Evolutionary conservation across 768 basidiomycete species (phyloP), one percentile per base, ranked within the genome.

Genomic region (Lanmaoa pseudosensibilis): DNA sequence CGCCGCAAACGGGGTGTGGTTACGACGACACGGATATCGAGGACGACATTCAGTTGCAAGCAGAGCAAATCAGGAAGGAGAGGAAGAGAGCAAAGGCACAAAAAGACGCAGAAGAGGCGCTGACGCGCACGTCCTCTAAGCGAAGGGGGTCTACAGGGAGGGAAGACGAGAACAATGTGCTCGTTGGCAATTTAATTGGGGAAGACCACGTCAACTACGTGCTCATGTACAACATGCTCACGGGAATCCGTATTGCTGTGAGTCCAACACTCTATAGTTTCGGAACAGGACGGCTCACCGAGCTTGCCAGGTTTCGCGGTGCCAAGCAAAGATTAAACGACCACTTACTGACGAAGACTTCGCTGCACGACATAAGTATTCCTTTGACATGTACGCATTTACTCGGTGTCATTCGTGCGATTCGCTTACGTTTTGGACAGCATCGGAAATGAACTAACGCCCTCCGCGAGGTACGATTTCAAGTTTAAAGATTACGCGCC

Each of bases 401-500:
- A 16, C 30, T 58, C 18, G 21, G 34, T 21, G 55, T 45, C 34
- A 0, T 52, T 13, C 1, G 1, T 15, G 13, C 13, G 16, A 33
- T 25, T 23, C 10, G 36, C 59, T 65, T 15, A 65, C 25, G 25
- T 59, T 50, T 44, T 47, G 21, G 39, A 32, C 65, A 95, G 93
- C 62, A 83, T 97, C 66, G 97, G 97, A 21, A 98, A 99, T 73
- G 97, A 99, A 75, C 80, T 99, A 25, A 98, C 97, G 13, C 97
- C 97, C 0, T 97, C 94, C 0, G 95, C 96, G 5, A 90, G 88
- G 76, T 99, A 99, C 75, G 97, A 98, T 73, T 98, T 98, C 82
- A 99, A 99, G 74, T 98, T 98, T 81, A 98, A 98, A 73, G 96
- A 99, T 70, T 99, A 98, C 71, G 94, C 95, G 0, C 96, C 97